Percentiles rank a stretch among this genome's conserved stretches.
Evolutionary conservation across 2,329 filamentous ascomycete species (phyloP).

Genomic region (Boeremia exigua): DNA sequence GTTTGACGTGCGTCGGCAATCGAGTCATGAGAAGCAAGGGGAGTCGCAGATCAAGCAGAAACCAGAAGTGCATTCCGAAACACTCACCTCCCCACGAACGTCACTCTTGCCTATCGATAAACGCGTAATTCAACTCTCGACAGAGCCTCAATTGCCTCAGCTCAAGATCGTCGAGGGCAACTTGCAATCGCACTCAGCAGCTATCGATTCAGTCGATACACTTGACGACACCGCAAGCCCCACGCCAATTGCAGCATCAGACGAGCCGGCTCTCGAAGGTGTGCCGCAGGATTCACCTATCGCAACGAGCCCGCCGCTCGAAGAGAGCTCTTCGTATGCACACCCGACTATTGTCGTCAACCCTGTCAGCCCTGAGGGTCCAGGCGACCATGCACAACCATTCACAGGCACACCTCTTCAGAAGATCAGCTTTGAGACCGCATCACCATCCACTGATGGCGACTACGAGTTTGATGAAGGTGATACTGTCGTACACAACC

Average conservation of each 20-base stretch:
- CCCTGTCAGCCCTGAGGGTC: neutral
- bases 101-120: constrained; percentile 6
- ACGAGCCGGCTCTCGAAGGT: neutral
- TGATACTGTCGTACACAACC: constrained; percentile 43
- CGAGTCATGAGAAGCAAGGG: constrained; percentile 17
- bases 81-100: neutral
- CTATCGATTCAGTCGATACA: neutral
- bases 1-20: constrained; percentile 56
- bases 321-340: neutral
- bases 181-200: neutral
- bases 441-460: constrained; percentile 20
- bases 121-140: constrained; percentile 9
- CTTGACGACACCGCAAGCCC: neutral
- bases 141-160: constrained; percentile 2
- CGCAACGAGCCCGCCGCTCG: neutral
- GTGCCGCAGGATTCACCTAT: neutral
- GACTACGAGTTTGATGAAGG: constrained; percentile 45
- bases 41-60: neutral
- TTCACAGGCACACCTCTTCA: neutral
- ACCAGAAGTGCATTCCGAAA: constrained; percentile 19
- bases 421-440: neutral
- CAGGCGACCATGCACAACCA: neutral
- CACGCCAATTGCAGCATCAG: neutral
- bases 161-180: neutral
- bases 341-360: constrained; percentile 8